These are phyloP conservation scores for Phlyctochytrium bullatum DNA, from an alignment of 192 early-diverging fungal species.

Conservation along the genomic window DNA sequence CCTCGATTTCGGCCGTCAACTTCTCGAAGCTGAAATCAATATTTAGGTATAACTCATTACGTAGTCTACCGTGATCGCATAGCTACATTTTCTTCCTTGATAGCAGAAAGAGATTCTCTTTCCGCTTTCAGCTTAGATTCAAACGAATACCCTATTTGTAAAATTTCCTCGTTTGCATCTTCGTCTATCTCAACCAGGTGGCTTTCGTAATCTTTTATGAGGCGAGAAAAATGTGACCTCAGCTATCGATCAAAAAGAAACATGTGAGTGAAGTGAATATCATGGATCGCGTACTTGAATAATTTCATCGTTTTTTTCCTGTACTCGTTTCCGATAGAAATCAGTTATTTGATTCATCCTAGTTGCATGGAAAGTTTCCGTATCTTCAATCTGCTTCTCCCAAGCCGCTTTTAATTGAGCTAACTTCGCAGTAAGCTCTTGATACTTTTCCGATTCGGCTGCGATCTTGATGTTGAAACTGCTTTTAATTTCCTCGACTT, in stretches of 20 bases:
- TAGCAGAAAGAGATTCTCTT: constrained; percentile 30
- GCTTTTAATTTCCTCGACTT: constrained; percentile 37
- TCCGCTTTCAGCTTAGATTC: constrained; percentile 49
- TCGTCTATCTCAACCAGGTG: constrained; percentile 39
- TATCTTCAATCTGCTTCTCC: constrained; percentile 42
- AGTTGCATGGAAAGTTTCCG: constrained; percentile 24
- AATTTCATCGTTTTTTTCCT: constrained; percentile 46
- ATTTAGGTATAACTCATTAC: too few species aligned
- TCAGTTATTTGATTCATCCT: constrained; percentile 35
- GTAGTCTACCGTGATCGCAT: constrained; percentile 35
- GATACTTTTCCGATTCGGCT: constrained; percentile 43
- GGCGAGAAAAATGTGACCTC: constrained; percentile 13
- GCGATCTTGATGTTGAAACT: constrained; percentile 44
- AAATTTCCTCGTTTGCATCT: constrained; percentile 42
- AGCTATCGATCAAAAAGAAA: constrained; percentile 14
- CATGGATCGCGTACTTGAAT: constrained; percentile 18
- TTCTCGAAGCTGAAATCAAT: constrained; percentile 36
- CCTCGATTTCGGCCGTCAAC: constrained; percentile 46
- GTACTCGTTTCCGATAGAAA: constrained; percentile 42
- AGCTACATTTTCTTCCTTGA: constrained; percentile 44
- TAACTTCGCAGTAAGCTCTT: constrained; percentile 25
- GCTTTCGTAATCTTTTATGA: constrained; percentile 17
- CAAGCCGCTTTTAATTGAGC: constrained; percentile 39
- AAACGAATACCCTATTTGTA: constrained; percentile 42
- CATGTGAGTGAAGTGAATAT: not conserved